Evolutionary conservation across 345 rosid species (phyloP), one percentile per base, ranked within the genome.

Genomic region (Rhodomyrtus tomentosa): DNA sequence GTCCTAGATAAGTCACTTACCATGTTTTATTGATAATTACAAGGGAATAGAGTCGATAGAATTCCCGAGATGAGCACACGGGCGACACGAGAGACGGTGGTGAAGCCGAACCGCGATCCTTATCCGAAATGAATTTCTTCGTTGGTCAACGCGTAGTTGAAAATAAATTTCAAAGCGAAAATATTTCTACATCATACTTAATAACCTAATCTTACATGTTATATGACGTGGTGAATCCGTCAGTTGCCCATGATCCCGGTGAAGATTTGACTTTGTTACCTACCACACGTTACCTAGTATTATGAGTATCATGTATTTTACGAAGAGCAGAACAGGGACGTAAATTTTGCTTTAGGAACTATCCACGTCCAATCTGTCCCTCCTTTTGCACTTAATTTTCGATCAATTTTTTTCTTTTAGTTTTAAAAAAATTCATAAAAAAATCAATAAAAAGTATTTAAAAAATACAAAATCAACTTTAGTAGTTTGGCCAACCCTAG

Each of bases 221-320:
- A 29, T 62, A 15, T 59, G 74, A 59, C 29, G 0, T 0, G 2
- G 0, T 1, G 0, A 59, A 29, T 59, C 2, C 0, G 0, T 59
- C 5, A 3, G 0, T 0, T 14, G 27, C 1, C 10, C 51, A 15
- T 15, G 2, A 59, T 27, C 22, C 0, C 2, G 0, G 0, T 29
- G 15, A 59, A 59, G 5, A 1, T 29, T 29, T 29, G 14, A 58
- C 5, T 0, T n/a, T 5, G 36, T 58, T n/a, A 13, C 20, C 4
- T n/a, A 58, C 36, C 4, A 58, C 4, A 58, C 2, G 2, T 13
- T n/a, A 58, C 0, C 74, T 0, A 16, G 0, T 16, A 58, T 32
- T 7, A 62, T 7, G 21, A 59, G 38, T 9, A 59, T 7, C 1
- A 29, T 27, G 5, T 15, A 27, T 0, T 29, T 3, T 14, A 15